Conservation (phyloP, 352 stramenopile genomes). For the Blastocystis sp. region DNA sequence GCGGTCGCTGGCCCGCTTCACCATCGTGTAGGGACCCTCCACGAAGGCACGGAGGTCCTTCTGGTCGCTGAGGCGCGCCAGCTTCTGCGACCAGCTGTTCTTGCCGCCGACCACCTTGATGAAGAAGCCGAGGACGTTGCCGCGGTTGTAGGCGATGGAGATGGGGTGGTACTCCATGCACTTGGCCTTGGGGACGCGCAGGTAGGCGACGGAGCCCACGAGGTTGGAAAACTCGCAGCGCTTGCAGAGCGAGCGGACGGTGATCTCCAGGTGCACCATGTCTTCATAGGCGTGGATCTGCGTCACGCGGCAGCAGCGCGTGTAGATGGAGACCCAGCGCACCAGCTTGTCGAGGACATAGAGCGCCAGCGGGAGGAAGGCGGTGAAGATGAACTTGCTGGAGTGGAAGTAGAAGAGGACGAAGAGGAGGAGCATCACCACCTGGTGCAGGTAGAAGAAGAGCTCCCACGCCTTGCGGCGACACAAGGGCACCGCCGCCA, state of each 20-base stretch:
- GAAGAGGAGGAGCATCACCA: slow-evolving; percentile 6
- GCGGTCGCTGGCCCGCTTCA: background rate
- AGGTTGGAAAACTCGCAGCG: background rate
- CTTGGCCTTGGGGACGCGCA: background rate
- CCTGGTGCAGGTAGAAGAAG: slow-evolving; percentile 33
- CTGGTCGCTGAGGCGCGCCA: background rate
- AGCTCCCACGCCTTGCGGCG: background rate
- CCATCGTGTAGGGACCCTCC: slow-evolving; percentile 46
- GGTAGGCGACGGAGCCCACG: slow-evolving; percentile 23
- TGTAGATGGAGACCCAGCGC: slow-evolving; percentile 27
- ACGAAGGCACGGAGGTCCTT: background rate
- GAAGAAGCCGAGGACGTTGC: slow-evolving; percentile 14
- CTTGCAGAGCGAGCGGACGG: background rate
- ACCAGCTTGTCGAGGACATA: slow-evolving; percentile 36
- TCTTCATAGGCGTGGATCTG: slow-evolving; percentile 19
- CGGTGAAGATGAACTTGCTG: background rate
- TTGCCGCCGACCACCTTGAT: slow-evolving; percentile 25
- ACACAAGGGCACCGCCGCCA: background rate
- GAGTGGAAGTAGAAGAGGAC: slow-evolving; percentile 11
- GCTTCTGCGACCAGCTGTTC: background rate
- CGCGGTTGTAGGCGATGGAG: slow-evolving; percentile 1
- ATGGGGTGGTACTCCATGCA: slow-evolving; percentile 39
- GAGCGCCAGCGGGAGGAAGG: background rate
- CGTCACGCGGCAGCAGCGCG: background rate
- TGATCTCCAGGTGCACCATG: background rate